Base-by-base conservation (phyloP, 1,284 basidiomycete genomes). In the Apiotrichum laibachii region DNA sequence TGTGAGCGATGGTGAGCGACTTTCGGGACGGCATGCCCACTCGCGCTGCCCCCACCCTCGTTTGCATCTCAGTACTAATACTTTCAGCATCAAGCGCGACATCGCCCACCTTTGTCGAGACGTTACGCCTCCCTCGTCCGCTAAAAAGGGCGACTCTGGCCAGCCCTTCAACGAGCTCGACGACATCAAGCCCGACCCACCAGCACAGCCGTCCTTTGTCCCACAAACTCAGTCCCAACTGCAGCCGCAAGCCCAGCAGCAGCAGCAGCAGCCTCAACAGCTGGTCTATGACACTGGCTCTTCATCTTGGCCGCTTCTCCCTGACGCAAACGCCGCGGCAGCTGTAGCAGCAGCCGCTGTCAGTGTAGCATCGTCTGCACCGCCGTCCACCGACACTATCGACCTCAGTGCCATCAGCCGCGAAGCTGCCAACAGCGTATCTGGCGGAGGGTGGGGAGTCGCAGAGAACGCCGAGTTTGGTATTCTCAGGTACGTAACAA, bases 31-130 rank as follows among this genome's bases (percentile, higher is more conserved):
- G 37, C 37, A 31, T 21, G 34, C 43, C 47, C 56, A 47, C 26
- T n/a, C n/a, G n/a, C n/a, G n/a, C n/a, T n/a, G n/a, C n/a, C n/a
- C n/a, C n/a, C n/a, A n/a, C n/a, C n/a, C 50, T 26, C n/a, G 42
- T 33, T 21, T 35, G 19, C 47, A 46, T 42, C 26, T 18, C 13
- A 40, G 5, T 19, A 56, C 55, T 50, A 55, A 57, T 57, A 33
- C 26, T 16, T 42, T 40, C 70, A 93, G 91, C 69, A 90, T 93
- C 67, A 93, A 93, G 76, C 85, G 92, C 56, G 91, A 92, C 73
- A 94, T 93, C 64, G 89, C 90, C 0, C 89, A 93, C 78, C 81
- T 93, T 12, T 94, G 91, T 71, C 88, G 92, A 71, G 90, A 93
- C 77, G 90, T 92, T 71, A 85, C 85, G 54, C 84, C 88, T 59